These are phyloP conservation scores for Inga leiocalycina DNA, from an alignment of 306 rosid species.

Conservation along the genomic window DNA sequence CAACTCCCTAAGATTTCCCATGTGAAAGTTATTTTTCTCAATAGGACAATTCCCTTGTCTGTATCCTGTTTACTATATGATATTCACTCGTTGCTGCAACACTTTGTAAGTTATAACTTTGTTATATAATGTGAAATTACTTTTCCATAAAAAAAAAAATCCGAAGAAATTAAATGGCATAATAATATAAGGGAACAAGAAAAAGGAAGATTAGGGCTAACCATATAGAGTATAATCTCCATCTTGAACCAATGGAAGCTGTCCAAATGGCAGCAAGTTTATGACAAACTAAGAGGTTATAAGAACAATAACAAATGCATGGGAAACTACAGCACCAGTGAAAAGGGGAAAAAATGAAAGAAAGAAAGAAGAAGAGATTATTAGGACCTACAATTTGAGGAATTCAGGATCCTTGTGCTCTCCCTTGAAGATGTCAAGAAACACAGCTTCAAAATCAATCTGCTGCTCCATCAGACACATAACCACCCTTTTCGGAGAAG, in stretches of 20 bases:
- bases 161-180: neutral
- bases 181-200: neutral
- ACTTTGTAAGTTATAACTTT: too few relatives aligned
- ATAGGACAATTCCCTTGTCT: too few relatives aligned
- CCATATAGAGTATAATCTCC: slow-evolving; percentile 58
- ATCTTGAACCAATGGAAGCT: slow-evolving; percentile 52
- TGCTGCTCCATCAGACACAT: slow-evolving; percentile 52
- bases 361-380: neutral
- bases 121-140: too few relatives aligned
- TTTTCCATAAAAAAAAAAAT: too few relatives aligned
- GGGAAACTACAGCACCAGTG: neutral
- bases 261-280: slow-evolving; percentile 52
- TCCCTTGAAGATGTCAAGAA: slow-evolving; percentile 42
- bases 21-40: too few relatives aligned
- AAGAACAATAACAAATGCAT: neutral
- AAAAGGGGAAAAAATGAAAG: neutral
- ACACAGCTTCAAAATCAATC: slow-evolving; percentile 48
- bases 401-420: slow-evolving; percentile 44
- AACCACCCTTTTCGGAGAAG: slow-evolving; percentile 45
- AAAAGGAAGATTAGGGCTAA: slow-evolving; percentile 10
- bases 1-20: too few relatives aligned
- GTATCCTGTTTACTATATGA: too few relatives aligned
- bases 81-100: too few relatives aligned
- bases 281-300: too few relatives aligned
- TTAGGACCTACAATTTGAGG: slow-evolving; percentile 45